phyloP scores from a whole-genome alignment of 352 stramenopile species.

The Elongisporangium undulatum region DNA sequence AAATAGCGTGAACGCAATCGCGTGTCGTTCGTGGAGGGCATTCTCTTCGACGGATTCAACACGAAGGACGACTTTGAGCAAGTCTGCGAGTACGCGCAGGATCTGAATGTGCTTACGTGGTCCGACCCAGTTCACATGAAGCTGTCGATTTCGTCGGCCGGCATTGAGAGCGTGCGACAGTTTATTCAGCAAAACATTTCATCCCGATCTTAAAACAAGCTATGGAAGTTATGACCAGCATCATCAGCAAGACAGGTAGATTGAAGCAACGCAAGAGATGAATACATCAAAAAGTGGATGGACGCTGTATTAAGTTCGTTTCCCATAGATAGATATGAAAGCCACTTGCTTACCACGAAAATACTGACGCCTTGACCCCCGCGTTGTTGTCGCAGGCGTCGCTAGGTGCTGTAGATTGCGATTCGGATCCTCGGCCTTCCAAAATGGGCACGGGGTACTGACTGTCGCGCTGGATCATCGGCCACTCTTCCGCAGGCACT shows the following conservation, averaged over 20 bases:
- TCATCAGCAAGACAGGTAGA: background rate
- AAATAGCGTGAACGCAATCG: conserved; percentile 77
- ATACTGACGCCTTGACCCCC: background rate
- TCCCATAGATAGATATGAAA: background rate
- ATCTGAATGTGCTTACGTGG: conserved; percentile 79
- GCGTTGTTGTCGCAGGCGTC: background rate
- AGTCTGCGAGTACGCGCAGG: conserved; percentile 59
- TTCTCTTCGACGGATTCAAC: conserved; percentile 87
- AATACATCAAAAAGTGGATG: background rate
- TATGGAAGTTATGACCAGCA: no score
- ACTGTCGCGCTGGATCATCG: conserved; percentile 40
- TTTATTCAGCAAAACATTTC: conserved; percentile 71
- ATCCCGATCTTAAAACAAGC: conserved; percentile 11
- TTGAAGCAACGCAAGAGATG: background rate
- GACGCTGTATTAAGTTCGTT: background rate
- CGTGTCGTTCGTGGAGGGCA: conserved; percentile 74
- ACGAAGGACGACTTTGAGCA: conserved; percentile 82
- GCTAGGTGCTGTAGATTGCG: conserved; percentile 1
- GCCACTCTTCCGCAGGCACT: conserved; percentile 16
- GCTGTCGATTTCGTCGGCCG: conserved; percentile 51
- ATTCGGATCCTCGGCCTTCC: conserved; percentile 23
- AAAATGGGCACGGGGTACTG: conserved; percentile 26
- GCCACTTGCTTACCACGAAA: background rate
- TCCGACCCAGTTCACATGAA: conserved; percentile 78
- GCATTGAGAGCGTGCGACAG: conserved; percentile 61